phyloP scores from a whole-genome alignment of 2,329 filamentous ascomycete genomes.

The Phaeosphaeriaceae sp. region DNA sequence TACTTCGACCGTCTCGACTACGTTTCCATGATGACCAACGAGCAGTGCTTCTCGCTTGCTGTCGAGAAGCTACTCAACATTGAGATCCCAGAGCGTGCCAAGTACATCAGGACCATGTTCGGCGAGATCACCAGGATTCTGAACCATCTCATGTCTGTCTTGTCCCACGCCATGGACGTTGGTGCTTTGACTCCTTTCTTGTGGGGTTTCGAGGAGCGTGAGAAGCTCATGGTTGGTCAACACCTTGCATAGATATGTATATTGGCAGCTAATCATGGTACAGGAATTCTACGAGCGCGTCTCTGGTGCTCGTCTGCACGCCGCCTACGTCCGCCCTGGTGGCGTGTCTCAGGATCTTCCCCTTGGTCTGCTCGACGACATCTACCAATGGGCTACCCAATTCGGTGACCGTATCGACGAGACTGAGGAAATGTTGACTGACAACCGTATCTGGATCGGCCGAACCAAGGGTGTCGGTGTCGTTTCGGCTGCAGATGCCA shows the following conservation, averaged over 20 bases:
- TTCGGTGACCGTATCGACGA: constrained; percentile 98
- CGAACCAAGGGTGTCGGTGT: constrained; percentile 91
- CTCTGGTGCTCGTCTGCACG: constrained; percentile 94
- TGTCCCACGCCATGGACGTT: constrained; percentile 99
- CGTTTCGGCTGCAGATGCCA: constrained; percentile 88
- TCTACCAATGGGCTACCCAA: constrained; percentile 99
- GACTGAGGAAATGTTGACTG: constrained; percentile 96
- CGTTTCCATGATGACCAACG: constrained; percentile 99
- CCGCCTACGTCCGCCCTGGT: constrained; percentile 94
- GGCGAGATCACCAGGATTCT: constrained; percentile 91
- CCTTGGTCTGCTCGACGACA: constrained; percentile 92
- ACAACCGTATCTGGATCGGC: constrained; percentile 99
- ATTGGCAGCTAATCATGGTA: constrained; percentile 13
- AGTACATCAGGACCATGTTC: constrained; percentile 96
- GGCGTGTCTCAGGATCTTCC: constrained; percentile 97
- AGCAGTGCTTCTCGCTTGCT: constrained; percentile 94
- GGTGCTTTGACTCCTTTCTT: constrained; percentile 97
- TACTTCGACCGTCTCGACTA: constrained; percentile 99
- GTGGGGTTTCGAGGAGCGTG: constrained; percentile 99
- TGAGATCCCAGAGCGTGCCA: constrained; percentile 92
- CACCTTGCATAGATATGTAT: neutral
- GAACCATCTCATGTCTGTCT: constrained; percentile 97
- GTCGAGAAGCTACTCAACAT: constrained; percentile 98
- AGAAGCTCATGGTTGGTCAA: constrained; percentile 90
- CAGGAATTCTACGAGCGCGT: constrained; percentile 99